Evolutionary conservation across 495 filamentous ascomycete species (phyloP).

Genomic region (Podospora fimiseda): DNA sequence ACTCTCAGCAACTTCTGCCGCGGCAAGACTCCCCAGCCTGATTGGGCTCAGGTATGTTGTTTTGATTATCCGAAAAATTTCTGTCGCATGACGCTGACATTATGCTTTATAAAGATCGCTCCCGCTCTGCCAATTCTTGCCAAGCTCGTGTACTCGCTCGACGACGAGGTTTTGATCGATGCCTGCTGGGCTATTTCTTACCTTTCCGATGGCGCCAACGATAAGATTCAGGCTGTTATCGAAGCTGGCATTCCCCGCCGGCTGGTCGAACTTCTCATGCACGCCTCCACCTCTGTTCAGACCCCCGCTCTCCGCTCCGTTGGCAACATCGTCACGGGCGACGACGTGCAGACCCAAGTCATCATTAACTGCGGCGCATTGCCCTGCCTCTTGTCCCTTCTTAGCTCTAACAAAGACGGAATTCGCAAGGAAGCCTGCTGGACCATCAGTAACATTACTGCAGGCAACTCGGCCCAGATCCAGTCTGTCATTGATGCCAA

Average conservation of each 20-base stretch:
- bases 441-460: conserved; percentile 99
- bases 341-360: conserved; percentile 97
- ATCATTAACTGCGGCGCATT: conserved; percentile 98
- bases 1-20: conserved; percentile 99
- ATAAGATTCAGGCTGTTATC: conserved; percentile 99
- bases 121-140: conserved; percentile 94
- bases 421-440: conserved; percentile 99
- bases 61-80: conserved; percentile 1
- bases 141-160: conserved; percentile 96
- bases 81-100: conserved; percentile 19
- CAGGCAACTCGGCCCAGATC: conserved; percentile 96
- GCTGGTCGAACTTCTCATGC: conserved; percentile 95
- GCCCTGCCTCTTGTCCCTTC: conserved; percentile 80
- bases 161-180: conserved; percentile 98
- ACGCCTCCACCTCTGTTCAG: conserved; percentile 98
- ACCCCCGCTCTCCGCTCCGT: conserved; percentile 96
- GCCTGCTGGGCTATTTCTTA: conserved; percentile 99
- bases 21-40: conserved; percentile 97
- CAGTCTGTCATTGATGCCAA: conserved; percentile 95
- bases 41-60: conserved; percentile 83
- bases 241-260: conserved; percentile 96
- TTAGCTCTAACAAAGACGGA: conserved; percentile 95
- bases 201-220: conserved; percentile 96
- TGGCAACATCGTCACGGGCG: conserved; percentile 98
- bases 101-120: conserved; percentile 59